Evolutionary conservation across 257 asterid genomes (phyloP), one percentile per base, ranked within the genome.

Genomic region (Thymus mandschuricus): DNA sequence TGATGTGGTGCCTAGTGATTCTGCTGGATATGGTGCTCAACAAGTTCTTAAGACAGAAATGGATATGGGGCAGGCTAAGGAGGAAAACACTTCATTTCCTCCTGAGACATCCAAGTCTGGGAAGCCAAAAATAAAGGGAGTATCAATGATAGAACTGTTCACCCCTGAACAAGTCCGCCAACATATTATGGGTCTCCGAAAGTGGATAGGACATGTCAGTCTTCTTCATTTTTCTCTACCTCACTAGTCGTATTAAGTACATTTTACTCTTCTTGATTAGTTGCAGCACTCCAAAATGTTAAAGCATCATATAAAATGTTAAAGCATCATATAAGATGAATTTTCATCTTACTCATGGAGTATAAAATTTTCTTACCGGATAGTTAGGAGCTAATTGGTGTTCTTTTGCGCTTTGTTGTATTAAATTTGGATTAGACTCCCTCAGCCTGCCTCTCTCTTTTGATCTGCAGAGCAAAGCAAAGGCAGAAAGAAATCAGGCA

Each of bases 131-230:
- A 88, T 92, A 73, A 87, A 88, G 72, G 99, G 94, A 57, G 99
- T 95, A 30, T 95, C 99, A 21, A 77, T 95, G 93, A 92, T 84
- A 50, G 99, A 95, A 70, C 69, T 95, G 78, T 95, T 95, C 83
- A 88, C 98, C 62, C 96, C 97, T 38, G 98, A 88, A 73, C 91
- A 92, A 83, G 94, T 90, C 71, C 86, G 87, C 67, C 82, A 83
- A 79, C 99, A 95, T 79, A 92, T 92, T 69, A 73, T 33, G 72
- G 93, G 99, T 74, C 97, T 95, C 66, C 83, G 98, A 72, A 94
- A 79, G 85, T 95, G 99, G 99, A 81, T 92, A 54, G 99, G 99
- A 80, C 99, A 95, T 98, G 99, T 92, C 73, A 76, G 92, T 78
- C 63, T 64, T 40, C 60, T 43, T 49, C 60, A 34, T 50, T 54